Evolutionary conservation across 306 rosid species (phyloP).

Genomic region (Acacia crassicarpa): DNA sequence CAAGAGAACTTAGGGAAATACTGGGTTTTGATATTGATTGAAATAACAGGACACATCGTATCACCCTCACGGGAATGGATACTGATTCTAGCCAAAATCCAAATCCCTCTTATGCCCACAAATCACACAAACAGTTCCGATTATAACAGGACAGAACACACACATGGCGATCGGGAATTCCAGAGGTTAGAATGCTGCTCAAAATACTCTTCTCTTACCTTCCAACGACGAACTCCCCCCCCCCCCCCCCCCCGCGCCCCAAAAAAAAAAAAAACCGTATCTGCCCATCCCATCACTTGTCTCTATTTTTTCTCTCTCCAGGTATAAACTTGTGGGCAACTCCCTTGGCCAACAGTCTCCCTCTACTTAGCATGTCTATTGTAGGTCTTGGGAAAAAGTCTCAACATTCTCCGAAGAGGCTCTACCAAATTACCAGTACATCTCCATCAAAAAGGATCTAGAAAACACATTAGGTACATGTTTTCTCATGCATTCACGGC

Average conservation of each 20-base stretch:
- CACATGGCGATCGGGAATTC: neutral
- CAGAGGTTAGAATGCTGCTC: neutral
- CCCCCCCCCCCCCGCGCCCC: neutral
- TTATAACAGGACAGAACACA: neutral
- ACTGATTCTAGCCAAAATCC: neutral
- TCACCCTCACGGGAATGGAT: neutral
- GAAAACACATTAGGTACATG: constrained; percentile 5
- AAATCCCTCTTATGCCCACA: neutral
- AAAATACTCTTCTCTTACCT: neutral
- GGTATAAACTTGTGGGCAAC: neutral
- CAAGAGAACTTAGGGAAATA: neutral
- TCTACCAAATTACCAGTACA: neutral
- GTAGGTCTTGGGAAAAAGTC: neutral
- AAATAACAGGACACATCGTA: neutral
- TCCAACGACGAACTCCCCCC: neutral
- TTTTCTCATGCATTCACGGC: neutral
- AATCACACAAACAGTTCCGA: neutral
- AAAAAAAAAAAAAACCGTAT: neutral
- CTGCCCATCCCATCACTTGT: neutral
- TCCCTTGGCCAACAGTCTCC: neutral
- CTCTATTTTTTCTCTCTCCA: neutral
- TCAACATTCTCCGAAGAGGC: neutral
- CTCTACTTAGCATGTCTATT: neutral
- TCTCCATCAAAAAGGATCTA: constrained; percentile 5
- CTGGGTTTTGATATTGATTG: neutral